Percentiles rank a stretch among this genome's conserved stretches.
These are phyloP conservation scores for Boletus rex-veris DNA, from an alignment of 768 basidiomycete genomes.

Conservation along the genomic window DNA sequence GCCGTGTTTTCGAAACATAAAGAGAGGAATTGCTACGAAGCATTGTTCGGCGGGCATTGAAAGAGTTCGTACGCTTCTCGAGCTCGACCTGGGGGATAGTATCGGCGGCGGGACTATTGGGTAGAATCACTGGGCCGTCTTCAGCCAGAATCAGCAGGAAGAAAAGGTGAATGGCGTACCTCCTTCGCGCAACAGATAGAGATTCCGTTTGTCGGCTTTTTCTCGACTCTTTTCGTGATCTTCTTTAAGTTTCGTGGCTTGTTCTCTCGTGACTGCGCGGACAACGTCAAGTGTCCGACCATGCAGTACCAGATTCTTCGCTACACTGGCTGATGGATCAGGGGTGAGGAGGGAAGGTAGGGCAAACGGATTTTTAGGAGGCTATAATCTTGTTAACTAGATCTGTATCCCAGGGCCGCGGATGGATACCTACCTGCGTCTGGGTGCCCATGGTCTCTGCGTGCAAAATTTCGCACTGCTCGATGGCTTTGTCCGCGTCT, in stretches of 20 bases:
- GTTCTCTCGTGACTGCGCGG: constrained; percentile 85
- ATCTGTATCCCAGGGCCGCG: neutral
- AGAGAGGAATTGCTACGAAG: constrained; percentile 90
- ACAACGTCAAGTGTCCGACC: constrained; percentile 91
- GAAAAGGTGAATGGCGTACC: constrained; percentile 42
- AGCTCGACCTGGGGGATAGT: constrained; percentile 70
- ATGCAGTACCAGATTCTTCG: constrained; percentile 81
- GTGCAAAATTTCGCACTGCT: constrained; percentile 72
- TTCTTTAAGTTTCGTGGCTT: constrained; percentile 85
- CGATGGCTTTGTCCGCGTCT: constrained; percentile 81
- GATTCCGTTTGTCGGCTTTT: constrained; percentile 92
- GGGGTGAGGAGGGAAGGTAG: constrained; percentile 88
- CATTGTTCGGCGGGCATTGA: constrained; percentile 77
- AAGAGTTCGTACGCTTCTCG: constrained; percentile 81
- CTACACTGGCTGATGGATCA: constrained; percentile 85
- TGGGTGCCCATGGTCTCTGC: constrained; percentile 55
- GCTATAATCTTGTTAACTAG: constrained; percentile 29
- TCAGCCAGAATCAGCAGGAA: neutral
- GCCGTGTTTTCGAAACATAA: constrained; percentile 91
- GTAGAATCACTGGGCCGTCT: constrained; percentile 72
- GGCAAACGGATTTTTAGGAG: constrained; percentile 81
- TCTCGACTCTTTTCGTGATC: constrained; percentile 80
- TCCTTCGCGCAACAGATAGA: constrained; percentile 95
- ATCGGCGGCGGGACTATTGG: constrained; percentile 77
- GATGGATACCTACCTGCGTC: constrained; percentile 29